phyloP scores from a whole-genome alignment of 2,329 filamentous ascomycete genomes.

The Penicillium sp. region DNA sequence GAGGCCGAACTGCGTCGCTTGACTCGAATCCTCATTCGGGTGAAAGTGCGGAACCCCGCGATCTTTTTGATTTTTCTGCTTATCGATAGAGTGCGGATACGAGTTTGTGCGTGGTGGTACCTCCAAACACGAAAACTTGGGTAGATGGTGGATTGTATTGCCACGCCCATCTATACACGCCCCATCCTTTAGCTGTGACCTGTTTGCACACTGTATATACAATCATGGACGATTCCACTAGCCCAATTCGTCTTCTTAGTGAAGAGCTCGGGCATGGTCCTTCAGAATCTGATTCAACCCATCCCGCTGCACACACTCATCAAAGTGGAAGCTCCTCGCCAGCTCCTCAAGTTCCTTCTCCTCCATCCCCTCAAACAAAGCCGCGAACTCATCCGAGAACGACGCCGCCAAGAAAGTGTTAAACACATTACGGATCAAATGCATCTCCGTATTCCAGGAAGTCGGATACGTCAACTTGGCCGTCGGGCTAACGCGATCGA shows the following conservation, averaged over 20 bases:
- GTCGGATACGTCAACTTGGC: slow-evolving; percentile 49
- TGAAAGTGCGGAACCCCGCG: slow-evolving; percentile 27
- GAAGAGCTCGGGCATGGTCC: slow-evolving; percentile 38
- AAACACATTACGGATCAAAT: slow-evolving; percentile 49
- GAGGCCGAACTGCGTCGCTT: neutral
- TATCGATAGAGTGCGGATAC: slow-evolving; percentile 29
- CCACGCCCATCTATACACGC: neutral
- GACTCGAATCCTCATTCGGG: slow-evolving; percentile 11
- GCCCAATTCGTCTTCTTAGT: neutral
- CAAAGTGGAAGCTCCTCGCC: slow-evolving; percentile 56
- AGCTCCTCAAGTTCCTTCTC: slow-evolving; percentile 57
- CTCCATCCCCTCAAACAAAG: slow-evolving; percentile 55
- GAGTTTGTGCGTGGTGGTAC: slow-evolving; percentile 9
- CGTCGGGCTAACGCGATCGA: slow-evolving; percentile 47
- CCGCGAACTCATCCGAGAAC: slow-evolving; percentile 57
- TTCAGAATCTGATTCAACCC: slow-evolving; percentile 55
- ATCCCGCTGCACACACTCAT: slow-evolving; percentile 56
- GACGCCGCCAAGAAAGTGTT: slow-evolving; percentile 55
- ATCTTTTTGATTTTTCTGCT: slow-evolving; percentile 28
- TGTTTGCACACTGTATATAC: neutral
- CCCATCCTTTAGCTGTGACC: neutral
- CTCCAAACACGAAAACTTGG: neutral
- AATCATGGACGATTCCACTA: neutral
- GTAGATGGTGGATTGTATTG: neutral
- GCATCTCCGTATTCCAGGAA: slow-evolving; percentile 54